phyloP scores from a whole-genome alignment of 306 rosid species.

The Corylus avellana region DNA sequence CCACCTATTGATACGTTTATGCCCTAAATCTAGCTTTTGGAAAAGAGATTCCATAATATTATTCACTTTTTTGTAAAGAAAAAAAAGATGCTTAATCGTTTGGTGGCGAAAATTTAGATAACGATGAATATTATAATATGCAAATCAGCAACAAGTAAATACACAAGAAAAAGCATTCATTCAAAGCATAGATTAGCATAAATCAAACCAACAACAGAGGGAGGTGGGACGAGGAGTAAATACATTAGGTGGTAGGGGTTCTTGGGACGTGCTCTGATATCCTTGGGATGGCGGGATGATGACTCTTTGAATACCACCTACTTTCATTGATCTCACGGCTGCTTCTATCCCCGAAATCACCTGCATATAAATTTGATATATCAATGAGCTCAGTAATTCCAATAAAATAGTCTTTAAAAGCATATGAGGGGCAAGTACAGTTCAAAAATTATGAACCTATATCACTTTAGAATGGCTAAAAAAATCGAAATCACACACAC shows the following conservation, averaged over 20 bases:
- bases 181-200: neutral
- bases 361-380: constrained; percentile 34
- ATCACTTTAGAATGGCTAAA: neutral
- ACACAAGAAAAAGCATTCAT: neutral
- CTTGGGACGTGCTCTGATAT: constrained; percentile 83
- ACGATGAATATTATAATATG: neutral
- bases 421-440: neutral
- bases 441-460: neutral
- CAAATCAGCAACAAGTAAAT: constrained; percentile 2
- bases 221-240: constrained; percentile 20
- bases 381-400: neutral
- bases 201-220: constrained; percentile 14
- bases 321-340: constrained; percentile 85
- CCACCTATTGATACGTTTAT: neutral
- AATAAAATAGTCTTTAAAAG: neutral
- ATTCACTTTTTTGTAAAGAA: neutral
- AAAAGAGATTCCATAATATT: neutral
- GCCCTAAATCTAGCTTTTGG: neutral
- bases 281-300: constrained; percentile 93
- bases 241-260: constrained; percentile 93
- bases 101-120: neutral
- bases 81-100: neutral
- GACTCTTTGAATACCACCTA: constrained; percentile 78
- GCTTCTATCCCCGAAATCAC: constrained; percentile 80
- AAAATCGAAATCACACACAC: neutral